These are phyloP conservation scores for Mycotypha africana DNA, from an alignment of 371 early-diverging fungal species.

Conservation along the genomic window DNA sequence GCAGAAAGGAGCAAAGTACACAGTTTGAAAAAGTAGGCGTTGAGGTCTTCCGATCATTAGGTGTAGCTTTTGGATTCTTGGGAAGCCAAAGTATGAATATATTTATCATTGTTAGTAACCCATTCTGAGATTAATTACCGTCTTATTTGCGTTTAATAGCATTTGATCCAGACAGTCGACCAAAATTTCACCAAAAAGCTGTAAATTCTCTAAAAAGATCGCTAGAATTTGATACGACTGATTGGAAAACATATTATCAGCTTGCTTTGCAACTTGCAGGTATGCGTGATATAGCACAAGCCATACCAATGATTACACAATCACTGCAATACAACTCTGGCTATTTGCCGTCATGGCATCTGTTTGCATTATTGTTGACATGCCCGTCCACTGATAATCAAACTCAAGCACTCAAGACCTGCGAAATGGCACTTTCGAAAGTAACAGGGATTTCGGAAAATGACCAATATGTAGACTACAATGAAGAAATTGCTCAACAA, in stretches of 20 bases:
- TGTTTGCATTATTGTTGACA: constrained; percentile 71
- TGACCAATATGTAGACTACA: constrained; percentile 33
- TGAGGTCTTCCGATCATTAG: constrained; percentile 48
- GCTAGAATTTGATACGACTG: constrained; percentile 33
- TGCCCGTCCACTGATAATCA: constrained; percentile 33
- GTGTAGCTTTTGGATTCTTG: constrained; percentile 54
- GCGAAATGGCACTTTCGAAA: constrained; percentile 56
- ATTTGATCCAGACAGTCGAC: constrained; percentile 55
- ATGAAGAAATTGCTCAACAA: constrained; percentile 29
- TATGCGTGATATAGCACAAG: constrained; percentile 67
- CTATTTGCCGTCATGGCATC: constrained; percentile 80
- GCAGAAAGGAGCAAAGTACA: background rate
- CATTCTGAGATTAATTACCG: no score
- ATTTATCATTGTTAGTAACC: background rate
- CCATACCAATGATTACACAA: constrained; percentile 56
- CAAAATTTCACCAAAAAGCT: constrained; percentile 61
- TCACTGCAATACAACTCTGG: constrained; percentile 56
- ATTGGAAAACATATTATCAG: constrained; percentile 64
- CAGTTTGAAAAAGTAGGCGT: constrained; percentile 12
- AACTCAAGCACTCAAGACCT: constrained; percentile 61
- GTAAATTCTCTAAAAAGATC: constrained; percentile 54
- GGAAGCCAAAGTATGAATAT: constrained; percentile 55
- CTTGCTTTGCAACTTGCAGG: constrained; percentile 75
- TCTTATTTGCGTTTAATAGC: constrained; percentile 1
- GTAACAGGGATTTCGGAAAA: constrained; percentile 10